phyloP scores from a whole-genome alignment of 768 basidiomycete genomes.

The Neoboletus subvelutipes region DNA sequence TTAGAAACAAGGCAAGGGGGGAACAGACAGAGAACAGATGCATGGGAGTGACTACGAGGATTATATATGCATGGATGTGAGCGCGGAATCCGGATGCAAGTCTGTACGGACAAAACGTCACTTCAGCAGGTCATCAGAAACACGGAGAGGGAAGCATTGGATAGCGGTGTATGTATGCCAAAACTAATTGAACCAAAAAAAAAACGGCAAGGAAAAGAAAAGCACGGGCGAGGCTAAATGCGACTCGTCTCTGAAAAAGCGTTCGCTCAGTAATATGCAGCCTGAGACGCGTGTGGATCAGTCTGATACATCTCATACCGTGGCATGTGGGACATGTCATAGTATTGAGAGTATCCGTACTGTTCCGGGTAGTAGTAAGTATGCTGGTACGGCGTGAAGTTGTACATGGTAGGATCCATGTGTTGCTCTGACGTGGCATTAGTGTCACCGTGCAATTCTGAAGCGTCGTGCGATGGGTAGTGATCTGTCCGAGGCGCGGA shows the following conservation, averaged over 20 bases:
- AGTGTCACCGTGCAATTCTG: conserved; percentile 18
- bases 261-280: conserved; percentile 57
- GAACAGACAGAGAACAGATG: conserved; percentile 13
- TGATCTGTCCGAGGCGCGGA: conserved; percentile 11
- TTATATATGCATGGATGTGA: conserved; percentile 26
- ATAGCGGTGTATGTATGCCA: conserved; percentile 25
- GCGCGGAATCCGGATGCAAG: conserved; percentile 20
- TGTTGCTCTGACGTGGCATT: conserved; percentile 25
- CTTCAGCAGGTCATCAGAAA: conserved; percentile 12
- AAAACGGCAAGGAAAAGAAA: neutral
- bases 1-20: conserved; percentile 13
- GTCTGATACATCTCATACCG: conserved; percentile 67
- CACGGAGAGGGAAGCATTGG: conserved; percentile 7
- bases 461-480: conserved; percentile 11
- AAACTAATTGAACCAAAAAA: conserved; percentile 23
- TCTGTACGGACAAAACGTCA: conserved; percentile 29
- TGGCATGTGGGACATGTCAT: conserved; percentile 65
- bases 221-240: conserved; percentile 13
- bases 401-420: conserved; percentile 44
- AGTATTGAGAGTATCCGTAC: conserved; percentile 64
- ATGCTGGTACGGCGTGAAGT: conserved; percentile 55
- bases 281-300: conserved; percentile 48
- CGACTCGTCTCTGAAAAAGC: conserved; percentile 5
- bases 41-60: conserved; percentile 20
- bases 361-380: conserved; percentile 72